These are phyloP conservation scores for Acacia crassicarpa DNA, from an alignment of 306 rosid species.

Conservation along the genomic window DNA sequence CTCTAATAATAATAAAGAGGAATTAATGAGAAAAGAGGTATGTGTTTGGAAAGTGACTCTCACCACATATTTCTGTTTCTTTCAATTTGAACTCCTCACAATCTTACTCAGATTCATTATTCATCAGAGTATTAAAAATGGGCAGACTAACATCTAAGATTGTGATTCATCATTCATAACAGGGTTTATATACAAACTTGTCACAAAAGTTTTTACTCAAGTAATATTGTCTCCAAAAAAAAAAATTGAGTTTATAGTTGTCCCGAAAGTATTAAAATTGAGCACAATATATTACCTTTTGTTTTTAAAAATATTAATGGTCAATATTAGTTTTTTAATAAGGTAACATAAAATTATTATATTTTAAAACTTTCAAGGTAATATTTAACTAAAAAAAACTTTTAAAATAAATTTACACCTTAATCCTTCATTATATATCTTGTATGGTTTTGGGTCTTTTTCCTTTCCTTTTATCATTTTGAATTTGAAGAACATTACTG, in stretches of 20 bases:
- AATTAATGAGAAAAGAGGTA: neutral
- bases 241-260: no score
- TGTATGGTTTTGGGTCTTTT: neutral
- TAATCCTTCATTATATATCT: neutral
- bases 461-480: neutral
- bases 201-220: no score
- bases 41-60: neutral
- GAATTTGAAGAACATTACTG: conserved; percentile 13
- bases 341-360: no score
- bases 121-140: neutral
- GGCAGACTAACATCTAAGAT: neutral
- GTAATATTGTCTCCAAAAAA: no score
- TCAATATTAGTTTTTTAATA: no score
- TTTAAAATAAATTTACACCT: no score
- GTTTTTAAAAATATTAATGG: no score
- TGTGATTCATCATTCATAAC: neutral
- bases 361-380: no score
- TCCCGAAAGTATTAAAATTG: no score
- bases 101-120: neutral
- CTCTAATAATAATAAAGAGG: neutral
- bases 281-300: no score
- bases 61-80: neutral
- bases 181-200: no score
- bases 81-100: neutral
- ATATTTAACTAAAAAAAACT: no score